phyloP scores from a whole-genome alignment of 202 grass and related monocot genomes.

The Setaria italica region DNA sequence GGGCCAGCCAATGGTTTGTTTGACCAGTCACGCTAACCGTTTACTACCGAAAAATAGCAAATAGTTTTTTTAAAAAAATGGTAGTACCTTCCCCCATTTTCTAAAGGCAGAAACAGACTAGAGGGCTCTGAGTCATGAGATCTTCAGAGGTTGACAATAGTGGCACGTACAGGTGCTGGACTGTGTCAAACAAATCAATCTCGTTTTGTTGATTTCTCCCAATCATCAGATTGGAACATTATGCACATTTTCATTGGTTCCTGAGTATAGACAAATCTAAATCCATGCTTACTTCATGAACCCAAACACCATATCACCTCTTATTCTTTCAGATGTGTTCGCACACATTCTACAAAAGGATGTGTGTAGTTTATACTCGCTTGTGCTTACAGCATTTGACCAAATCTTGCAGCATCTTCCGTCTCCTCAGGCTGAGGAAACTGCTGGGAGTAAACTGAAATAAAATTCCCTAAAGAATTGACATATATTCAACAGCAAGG shows the following conservation, averaged over 20 bases:
- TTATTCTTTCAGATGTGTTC: conserved; percentile 10
- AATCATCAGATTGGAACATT: conserved; percentile 9
- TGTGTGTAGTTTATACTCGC: background rate
- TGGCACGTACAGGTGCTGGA: background rate
- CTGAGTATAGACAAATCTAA: conserved; percentile 46
- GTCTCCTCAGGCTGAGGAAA: background rate
- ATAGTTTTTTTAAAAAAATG: background rate
- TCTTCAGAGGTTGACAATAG: conserved; percentile 41
- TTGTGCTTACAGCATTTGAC: conserved; percentile 11
- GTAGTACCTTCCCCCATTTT: background rate
- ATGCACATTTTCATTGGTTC: background rate
- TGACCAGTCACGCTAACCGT: conserved; percentile 42
- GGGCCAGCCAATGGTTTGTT: conserved; percentile 13
- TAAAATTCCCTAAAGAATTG: background rate
- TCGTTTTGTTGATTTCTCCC: background rate
- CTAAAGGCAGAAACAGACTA: conserved; percentile 6
- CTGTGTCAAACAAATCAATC: conserved; percentile 26
- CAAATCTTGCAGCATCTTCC: background rate
- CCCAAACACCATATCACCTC: background rate
- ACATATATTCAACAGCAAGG: background rate
- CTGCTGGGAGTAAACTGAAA: background rate
- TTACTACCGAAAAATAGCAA: too few relatives aligned
- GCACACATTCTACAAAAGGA: conserved; percentile 28
- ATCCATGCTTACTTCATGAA: conserved; percentile 39
- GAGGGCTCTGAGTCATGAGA: background rate